phyloP scores from a whole-genome alignment of 2,329 filamentous ascomycete species.

The Verticillium nonalfalfae region DNA sequence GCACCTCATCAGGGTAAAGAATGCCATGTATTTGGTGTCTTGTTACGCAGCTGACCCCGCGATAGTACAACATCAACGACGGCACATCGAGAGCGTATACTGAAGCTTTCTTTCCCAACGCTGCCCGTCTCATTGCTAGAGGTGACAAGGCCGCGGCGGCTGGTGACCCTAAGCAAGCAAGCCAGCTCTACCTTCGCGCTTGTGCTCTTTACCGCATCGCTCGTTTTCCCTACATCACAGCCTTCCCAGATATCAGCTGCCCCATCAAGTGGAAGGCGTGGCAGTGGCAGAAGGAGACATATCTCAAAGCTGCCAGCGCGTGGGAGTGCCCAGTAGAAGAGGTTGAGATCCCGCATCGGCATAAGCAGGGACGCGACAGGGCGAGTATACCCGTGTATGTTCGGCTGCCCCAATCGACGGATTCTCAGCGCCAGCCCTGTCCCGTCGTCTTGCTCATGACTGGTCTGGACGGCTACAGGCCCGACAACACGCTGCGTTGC shows the following conservation, averaged over 20 bases:
- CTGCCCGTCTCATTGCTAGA: constrained; percentile 45
- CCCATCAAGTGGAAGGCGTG: constrained; percentile 55
- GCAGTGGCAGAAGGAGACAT: constrained; percentile 57
- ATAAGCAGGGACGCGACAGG: constrained; percentile 43
- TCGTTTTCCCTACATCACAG: constrained; percentile 56
- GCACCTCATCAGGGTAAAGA: constrained; percentile 47
- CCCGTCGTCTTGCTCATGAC: constrained; percentile 53
- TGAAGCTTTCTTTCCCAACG: constrained; percentile 53
- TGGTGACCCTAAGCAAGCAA: constrained; percentile 46
- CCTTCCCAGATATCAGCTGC: constrained; percentile 29
- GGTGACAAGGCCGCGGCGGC: constrained; percentile 43
- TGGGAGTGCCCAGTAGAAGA: constrained; percentile 57
- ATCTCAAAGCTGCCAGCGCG: constrained; percentile 46
- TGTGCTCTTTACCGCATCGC: constrained; percentile 69
- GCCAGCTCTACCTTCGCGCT: constrained; percentile 60
- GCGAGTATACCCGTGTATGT: constrained; percentile 57
- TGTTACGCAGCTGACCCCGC: background rate
- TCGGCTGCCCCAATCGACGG: constrained; percentile 45
- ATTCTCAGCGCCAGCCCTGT: constrained; percentile 15
- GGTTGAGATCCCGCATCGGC: constrained; percentile 52
- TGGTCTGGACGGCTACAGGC: constrained; percentile 56
- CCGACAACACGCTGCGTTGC: constrained; percentile 54
- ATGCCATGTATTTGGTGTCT: background rate
- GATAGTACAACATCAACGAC: constrained; percentile 52
- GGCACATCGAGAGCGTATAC: constrained; percentile 62